Evolutionary conservation across 2,329 filamentous ascomycete species (phyloP).

Genomic region (Penicillium freii): DNA sequence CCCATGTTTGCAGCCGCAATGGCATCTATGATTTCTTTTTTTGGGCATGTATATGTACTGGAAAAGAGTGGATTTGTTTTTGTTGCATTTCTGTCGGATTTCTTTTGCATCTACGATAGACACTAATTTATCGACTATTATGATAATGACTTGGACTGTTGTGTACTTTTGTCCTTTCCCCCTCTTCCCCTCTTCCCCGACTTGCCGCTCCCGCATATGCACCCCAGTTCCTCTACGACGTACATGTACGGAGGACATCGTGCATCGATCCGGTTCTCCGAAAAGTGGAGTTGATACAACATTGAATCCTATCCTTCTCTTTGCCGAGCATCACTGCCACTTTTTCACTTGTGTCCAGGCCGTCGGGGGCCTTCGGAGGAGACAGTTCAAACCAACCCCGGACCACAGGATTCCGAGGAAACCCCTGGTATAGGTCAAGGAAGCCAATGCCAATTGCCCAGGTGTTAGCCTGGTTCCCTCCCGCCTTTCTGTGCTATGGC

Average conservation of each 20-base stretch:
- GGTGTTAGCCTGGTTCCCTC: background rate
- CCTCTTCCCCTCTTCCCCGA: background rate
- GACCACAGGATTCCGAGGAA: background rate
- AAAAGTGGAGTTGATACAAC: background rate
- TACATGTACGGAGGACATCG: background rate
- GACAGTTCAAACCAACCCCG: background rate
- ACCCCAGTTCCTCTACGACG: background rate
- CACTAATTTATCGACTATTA: background rate
- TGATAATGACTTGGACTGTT: background rate
- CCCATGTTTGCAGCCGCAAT: background rate
- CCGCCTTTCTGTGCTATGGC: background rate
- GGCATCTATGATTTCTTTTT: background rate
- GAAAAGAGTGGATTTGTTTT: background rate
- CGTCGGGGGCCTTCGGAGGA: background rate
- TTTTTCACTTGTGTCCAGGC: background rate
- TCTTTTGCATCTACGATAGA: constrained; percentile 1
- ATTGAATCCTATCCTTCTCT: background rate
- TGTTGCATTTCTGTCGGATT: background rate
- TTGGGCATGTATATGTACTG: constrained; percentile 3
- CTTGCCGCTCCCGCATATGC: background rate
- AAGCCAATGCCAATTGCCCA: background rate
- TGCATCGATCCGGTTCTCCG: background rate
- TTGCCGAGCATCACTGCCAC: background rate
- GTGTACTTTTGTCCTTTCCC: background rate
- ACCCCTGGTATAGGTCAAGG: background rate